A percentile compares a stretch with the other conserved stretches of the same genome.
phyloP scores from a whole-genome alignment of 1,139 yeast species.

The Debaryomyces robertsiae region DNA sequence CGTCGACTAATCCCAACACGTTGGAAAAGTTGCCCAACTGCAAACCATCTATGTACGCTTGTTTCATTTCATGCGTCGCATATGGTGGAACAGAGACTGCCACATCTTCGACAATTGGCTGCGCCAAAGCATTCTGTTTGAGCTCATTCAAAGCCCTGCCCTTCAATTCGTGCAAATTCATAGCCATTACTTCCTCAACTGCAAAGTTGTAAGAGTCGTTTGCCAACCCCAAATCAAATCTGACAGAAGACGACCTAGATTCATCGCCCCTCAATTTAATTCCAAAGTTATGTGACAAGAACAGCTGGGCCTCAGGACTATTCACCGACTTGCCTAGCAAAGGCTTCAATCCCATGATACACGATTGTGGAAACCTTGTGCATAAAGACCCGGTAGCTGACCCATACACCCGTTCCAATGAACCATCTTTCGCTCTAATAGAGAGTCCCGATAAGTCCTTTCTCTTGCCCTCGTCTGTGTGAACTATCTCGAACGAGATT shows the following conservation, averaged over 20 bases:
- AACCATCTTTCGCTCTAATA: constrained; percentile 50
- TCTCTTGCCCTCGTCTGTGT: constrained; percentile 89
- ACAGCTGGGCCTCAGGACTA: constrained; percentile 47
- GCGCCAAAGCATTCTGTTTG: constrained; percentile 33
- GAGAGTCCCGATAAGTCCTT: constrained; percentile 83
- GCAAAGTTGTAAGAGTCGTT: constrained; percentile 47
- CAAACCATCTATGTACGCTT: constrained; percentile 72
- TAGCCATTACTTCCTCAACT: constrained; percentile 79
- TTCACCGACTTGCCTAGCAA: constrained; percentile 67
- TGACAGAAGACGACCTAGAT: constrained; percentile 51
- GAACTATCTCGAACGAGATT: constrained; percentile 79
- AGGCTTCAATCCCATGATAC: constrained; percentile 68
- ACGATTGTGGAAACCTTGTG: constrained; percentile 72
- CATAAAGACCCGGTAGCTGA: constrained; percentile 70
- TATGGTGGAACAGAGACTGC: constrained; percentile 80
- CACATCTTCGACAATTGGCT: constrained; percentile 55
- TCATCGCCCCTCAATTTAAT: constrained; percentile 46
- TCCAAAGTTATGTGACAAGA: constrained; percentile 62
- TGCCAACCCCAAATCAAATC: constrained; percentile 53
- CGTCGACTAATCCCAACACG: constrained; percentile 73
- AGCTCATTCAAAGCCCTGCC: constrained; percentile 58
- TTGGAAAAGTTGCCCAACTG: constrained; percentile 65
- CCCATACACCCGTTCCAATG: constrained; percentile 75
- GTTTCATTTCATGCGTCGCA: constrained; percentile 65
- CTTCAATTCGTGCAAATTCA: constrained; percentile 72